Conservation (phyloP, 2,329 filamentous ascomycete genomes). For the Alternaria incomplexa region DNA sequence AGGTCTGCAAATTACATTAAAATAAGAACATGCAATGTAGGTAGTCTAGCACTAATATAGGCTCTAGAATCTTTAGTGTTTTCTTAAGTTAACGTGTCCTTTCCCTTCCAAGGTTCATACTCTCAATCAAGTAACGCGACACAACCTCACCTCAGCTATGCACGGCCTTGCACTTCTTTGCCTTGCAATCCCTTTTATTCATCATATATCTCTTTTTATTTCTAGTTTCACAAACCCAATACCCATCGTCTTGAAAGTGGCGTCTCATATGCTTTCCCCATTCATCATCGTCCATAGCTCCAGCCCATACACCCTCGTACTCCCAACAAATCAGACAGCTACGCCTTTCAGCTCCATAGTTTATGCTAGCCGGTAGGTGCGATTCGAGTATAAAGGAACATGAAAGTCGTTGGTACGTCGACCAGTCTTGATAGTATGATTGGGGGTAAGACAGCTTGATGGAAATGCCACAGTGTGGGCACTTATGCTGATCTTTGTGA, state of each 20-base stretch:
- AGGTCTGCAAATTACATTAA: no score
- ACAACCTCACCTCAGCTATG: not conserved
- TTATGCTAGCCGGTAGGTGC: fast-evolving
- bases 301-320: not conserved
- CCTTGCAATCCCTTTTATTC: fast-evolving
- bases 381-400: not conserved
- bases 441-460: fast-evolving
- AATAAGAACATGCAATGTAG: not conserved
- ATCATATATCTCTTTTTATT: fast-evolving
- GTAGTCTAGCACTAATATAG: fast-evolving
- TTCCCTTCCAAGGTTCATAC: not conserved
- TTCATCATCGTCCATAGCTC: not conserved
- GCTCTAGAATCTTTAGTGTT: not conserved
- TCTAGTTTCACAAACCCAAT: not conserved
- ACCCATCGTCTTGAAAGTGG: not conserved
- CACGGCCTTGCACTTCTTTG: not conserved
- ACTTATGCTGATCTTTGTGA: not conserved
- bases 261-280: not conserved
- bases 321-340: not conserved
- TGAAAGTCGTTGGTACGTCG: not conserved
- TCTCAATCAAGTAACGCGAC: not conserved
- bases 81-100: not conserved
- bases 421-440: fast-evolving
- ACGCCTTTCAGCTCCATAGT: not conserved
- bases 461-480: fast-evolving